Evolutionary conservation across 2,329 filamentous ascomycete genomes (phyloP), one percentile per base, ranked within the genome.

Genomic region (Sordariomycetes sp.): DNA sequence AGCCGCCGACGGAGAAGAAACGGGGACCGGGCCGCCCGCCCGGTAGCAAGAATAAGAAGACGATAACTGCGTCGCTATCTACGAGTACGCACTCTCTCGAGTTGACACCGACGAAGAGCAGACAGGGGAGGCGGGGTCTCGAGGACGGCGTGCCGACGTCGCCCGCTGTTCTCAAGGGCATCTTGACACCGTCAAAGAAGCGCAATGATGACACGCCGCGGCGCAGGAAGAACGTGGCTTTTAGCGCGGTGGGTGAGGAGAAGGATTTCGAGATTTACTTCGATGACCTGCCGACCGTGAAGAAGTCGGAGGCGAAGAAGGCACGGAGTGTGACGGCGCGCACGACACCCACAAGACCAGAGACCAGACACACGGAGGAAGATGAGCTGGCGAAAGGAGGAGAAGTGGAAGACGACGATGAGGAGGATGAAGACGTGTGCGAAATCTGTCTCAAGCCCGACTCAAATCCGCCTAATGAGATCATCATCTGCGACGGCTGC

Each of bases 401-500:
- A 53, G 24, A 62, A 63, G 54, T 57, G 36, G 62, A 67, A 32
- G 60, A 62, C 2, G 63, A 67, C 17, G 63, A 65, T 12, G 68
- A 70, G 12, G 70, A 71, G 3, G 76, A 81, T 52, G 79, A 81
- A 20, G 78, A 81, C 57, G 72, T 79, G 0, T 86, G 82, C 62
- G 71, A 69, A 20, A 73, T 85, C 39, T 86, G 82, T 65, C 72
- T 70, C 42, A 77, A 77, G 57, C 76, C 79, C 0, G 76, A 84
- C 59, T 84, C 81, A 0, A 71, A 76, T 39, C 68, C 74, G 2
- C 78, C 78, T 1, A 85, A 86, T 64, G 74, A 82, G 63, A 85
- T 86, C 36, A 70, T 86, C 10, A 76, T 85, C 39, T 86, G 82
- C 67, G 82, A 85, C 61, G 77, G 76, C 56, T 86, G 83, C 69